phyloP scores from a whole-genome alignment of 768 basidiomycete species.

The Amanita phalloides region DNA sequence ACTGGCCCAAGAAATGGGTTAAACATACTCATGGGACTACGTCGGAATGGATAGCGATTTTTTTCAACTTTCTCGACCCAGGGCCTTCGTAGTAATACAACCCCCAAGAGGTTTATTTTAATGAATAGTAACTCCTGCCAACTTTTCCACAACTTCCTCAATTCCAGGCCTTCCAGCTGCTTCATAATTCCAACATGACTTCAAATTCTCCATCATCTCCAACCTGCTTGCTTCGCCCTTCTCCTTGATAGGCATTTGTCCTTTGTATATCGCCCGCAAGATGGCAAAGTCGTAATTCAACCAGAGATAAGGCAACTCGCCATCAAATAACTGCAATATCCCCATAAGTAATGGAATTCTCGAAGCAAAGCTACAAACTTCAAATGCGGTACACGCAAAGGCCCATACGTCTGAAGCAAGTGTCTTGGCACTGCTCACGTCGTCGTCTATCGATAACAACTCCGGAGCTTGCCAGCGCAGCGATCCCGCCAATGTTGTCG shows the following conservation, averaged over 20 bases:
- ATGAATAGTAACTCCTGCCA: not conserved
- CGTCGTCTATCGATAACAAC: constrained; percentile 12
- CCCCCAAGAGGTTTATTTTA: too few species aligned
- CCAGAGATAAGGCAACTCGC: constrained; percentile 16
- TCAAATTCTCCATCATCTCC: constrained; percentile 5
- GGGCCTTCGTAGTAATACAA: too few species aligned
- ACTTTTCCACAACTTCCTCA: not conserved
- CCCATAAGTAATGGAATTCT: not conserved
- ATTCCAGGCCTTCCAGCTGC: constrained; percentile 10
- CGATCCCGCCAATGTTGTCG: constrained; percentile 12
- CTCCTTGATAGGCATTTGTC: constrained; percentile 11
- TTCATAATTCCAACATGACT: constrained; percentile 11
- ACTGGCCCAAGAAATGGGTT: too few species aligned
- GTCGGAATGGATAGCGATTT: too few species aligned
- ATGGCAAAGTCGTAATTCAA: constrained; percentile 15
- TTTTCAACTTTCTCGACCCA: too few species aligned
- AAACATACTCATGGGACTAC: too few species aligned
- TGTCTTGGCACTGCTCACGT: constrained; percentile 5
- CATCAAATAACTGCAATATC: constrained; percentile 14
- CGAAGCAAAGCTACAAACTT: constrained; percentile 11
- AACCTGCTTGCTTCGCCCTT: constrained; percentile 5
- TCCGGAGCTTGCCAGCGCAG: constrained; percentile 23
- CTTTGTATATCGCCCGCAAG: constrained; percentile 14
- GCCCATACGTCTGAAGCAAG: constrained; percentile 19
- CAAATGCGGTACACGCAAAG: constrained; percentile 20